A percentile compares a stretch with the other conserved stretches of the same genome.
Evolutionary conservation across 768 basidiomycete genomes (phyloP).

Genomic region (Termitomyces sp.): DNA sequence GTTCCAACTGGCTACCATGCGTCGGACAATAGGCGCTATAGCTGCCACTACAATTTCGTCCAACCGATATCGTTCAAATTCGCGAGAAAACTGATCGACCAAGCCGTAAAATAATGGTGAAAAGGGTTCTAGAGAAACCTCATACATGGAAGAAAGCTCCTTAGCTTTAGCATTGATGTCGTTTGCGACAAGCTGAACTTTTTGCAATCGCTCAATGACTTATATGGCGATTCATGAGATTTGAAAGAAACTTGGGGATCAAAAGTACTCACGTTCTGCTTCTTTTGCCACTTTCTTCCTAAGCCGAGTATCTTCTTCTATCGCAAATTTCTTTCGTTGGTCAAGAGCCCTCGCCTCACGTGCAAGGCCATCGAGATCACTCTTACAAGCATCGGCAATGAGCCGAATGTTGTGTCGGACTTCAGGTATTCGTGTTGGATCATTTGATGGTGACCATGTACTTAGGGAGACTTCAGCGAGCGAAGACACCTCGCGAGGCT

Average conservation of each 20-base stretch:
- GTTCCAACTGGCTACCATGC: constrained; percentile 73
- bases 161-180: constrained; percentile 64
- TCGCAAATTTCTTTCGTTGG: constrained; percentile 71
- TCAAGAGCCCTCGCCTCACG: constrained; percentile 83
- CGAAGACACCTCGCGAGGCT: constrained; percentile 88
- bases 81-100: constrained; percentile 59
- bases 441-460: constrained; percentile 84
- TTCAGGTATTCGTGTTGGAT: constrained; percentile 89
- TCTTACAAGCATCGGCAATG: constrained; percentile 77
- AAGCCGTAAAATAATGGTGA: constrained; percentile 69
- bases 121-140: constrained; percentile 71
- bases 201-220: constrained; percentile 79
- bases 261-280: constrained; percentile 55
- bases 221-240: constrained; percentile 5
- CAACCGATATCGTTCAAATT: constrained; percentile 74
- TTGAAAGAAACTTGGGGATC: background rate
- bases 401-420: constrained; percentile 93
- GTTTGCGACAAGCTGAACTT: constrained; percentile 69
- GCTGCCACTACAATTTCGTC: constrained; percentile 95
- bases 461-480: constrained; percentile 71
- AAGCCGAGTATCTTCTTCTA: constrained; percentile 65
- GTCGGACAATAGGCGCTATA: constrained; percentile 76
- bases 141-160: constrained; percentile 59
- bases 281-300: constrained; percentile 69
- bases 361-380: constrained; percentile 83